phyloP scores from a whole-genome alignment of 768 basidiomycete genomes.

The Brasilioporus rufonigricans region DNA sequence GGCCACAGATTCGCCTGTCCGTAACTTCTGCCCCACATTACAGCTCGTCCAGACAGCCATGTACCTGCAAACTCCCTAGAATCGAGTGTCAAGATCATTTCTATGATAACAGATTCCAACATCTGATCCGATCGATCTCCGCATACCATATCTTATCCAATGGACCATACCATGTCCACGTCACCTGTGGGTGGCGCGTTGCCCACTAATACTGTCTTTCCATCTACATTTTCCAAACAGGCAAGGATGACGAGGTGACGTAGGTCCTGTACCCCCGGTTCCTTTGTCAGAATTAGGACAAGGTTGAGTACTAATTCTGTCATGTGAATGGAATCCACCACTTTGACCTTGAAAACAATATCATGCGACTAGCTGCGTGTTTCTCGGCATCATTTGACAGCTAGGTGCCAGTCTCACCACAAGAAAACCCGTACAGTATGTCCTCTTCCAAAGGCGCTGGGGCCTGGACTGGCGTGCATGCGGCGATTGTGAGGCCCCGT shows the following conservation, averaged over 20 bases:
- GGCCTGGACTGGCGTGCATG: neutral
- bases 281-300: neutral
- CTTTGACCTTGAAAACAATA: neutral
- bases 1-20: neutral
- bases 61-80: neutral
- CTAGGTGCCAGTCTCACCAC: neutral
- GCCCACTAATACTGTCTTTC: neutral
- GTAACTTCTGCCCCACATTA: neutral
- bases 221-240: conserved; percentile 4
- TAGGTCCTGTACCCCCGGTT: conserved; percentile 21
- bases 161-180: conserved; percentile 7
- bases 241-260: conserved; percentile 20
- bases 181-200: conserved; percentile 8
- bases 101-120: neutral
- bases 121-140: conserved; percentile 23
- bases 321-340: conserved; percentile 1
- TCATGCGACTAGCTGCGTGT: conserved; percentile 8
- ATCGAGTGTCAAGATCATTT: neutral
- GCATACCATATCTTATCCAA: conserved; percentile 7
- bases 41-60: neutral
- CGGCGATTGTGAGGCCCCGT: neutral
- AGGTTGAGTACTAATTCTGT: neutral
- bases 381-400: conserved; percentile 3
- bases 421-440: neutral
- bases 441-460: neutral